These are phyloP conservation scores for Chaetomidium leptoderma DNA, from an alignment of 495 filamentous ascomycete genomes.

Conservation along the genomic window DNA sequence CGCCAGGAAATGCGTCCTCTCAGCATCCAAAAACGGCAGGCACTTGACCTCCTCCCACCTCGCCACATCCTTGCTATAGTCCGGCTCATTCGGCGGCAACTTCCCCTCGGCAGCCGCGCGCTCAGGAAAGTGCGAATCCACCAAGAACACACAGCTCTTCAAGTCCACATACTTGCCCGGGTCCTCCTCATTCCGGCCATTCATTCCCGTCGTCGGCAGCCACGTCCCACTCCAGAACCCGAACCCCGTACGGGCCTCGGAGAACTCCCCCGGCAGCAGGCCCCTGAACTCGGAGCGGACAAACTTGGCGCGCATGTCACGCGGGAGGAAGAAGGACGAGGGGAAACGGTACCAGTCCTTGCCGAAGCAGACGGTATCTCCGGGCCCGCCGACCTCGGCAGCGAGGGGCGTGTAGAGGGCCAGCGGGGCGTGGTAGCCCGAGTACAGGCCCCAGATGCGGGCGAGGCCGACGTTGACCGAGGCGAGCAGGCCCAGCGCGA, in stretches of 20 bases:
- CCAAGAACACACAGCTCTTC: conserved; percentile 70
- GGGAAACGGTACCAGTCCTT: conserved; percentile 99
- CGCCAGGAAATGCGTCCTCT: conserved; percentile 65
- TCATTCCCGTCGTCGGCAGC: conserved; percentile 78
- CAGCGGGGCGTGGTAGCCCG: conserved; percentile 81
- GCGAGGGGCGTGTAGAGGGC: conserved; percentile 59
- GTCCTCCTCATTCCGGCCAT: conserved; percentile 88
- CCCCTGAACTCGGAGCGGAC: conserved; percentile 86
- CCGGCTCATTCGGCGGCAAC: conserved; percentile 61
- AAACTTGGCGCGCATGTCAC: conserved; percentile 75
- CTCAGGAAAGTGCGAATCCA: conserved; percentile 78
- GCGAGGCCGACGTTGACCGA: conserved; percentile 62
- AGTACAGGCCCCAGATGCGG: conserved; percentile 74
- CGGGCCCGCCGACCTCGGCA: conserved; percentile 43
- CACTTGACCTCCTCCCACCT: conserved; percentile 75
- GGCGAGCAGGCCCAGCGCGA: conserved; percentile 49
- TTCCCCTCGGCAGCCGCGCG: conserved; percentile 29
- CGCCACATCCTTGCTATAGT: conserved; percentile 62
- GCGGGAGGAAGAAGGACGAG: conserved; percentile 83
- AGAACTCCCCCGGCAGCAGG: conserved; percentile 86
- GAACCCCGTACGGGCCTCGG: conserved; percentile 57
- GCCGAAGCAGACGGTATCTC: conserved; percentile 78
- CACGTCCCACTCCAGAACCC: conserved; percentile 73
- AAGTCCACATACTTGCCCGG: conserved; percentile 79
- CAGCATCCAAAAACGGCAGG: conserved; percentile 73